Base-by-base conservation (phyloP, 257 asterid genomes). In the Asclepias syriaca region DNA sequence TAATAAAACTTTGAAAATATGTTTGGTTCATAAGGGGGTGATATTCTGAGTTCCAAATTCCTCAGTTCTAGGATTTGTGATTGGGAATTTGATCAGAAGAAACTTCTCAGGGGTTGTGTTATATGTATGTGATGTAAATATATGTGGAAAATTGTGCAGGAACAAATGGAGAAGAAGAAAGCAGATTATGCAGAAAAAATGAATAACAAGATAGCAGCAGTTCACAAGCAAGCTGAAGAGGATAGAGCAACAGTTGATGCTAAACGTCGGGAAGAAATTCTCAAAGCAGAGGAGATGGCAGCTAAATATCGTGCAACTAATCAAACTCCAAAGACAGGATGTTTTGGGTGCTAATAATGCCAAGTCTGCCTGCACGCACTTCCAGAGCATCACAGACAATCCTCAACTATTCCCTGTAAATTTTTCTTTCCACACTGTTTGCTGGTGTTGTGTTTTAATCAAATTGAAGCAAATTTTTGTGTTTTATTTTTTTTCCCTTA, bases 191-290 rank as follows among this genome's bases (percentile, higher is more conserved):
- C 81, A 15, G 97, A 90, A 71, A 86, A 77, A 66, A 79, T 87
- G 79, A 85, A 69, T 34, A 90, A 92, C 90, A 87, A 86, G 79
- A 86, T 85, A 45, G 93, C 95, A 54, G 46, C 72, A n/a, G 57
- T 93, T 61, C 96, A 90, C 82, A 88, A 87, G 78, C 82, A 79
- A 64, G 97, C 98, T 3, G 97, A 93, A 63, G 95, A 93, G 84
- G 86, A 87, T 80, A 85, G 85, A 57, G 96, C 96, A 53, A 71
- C 71, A 81, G 87, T 86, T 29, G 86, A 86, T 21, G 87, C 93
- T 19, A 81, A 45, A 66, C 89, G 87, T 8, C 86, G 82, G 8
- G 95, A 93, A 78, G 90, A 88, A 2, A 1, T 83, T 24, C 91
- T 90, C 68, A 85, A 85, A 78, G 81, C 93, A 0, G 87, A 87